These are phyloP conservation scores for Xerocomus brunneocitrinus DNA, from an alignment of 768 basidiomycete species.

Conservation along the genomic window DNA sequence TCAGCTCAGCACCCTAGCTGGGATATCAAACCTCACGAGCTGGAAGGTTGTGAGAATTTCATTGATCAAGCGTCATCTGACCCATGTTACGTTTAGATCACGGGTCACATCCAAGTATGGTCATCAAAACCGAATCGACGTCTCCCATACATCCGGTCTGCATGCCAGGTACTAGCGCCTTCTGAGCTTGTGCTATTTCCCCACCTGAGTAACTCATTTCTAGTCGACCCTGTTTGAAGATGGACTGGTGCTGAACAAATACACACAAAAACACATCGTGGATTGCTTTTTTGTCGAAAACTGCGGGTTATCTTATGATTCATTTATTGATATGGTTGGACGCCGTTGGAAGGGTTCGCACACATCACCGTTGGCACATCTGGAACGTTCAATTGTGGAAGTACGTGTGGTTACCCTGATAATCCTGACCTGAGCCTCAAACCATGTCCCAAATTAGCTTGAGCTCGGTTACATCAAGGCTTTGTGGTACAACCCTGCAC, in stretches of 20 bases:
- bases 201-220: conserved; percentile 4
- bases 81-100: conserved; percentile 32
- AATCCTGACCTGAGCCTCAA: neutral
- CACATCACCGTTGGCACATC: conserved; percentile 36
- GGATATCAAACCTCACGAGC: conserved; percentile 40
- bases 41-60: conserved; percentile 53
- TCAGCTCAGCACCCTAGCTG: conserved; percentile 46
- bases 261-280: conserved; percentile 50
- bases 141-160: conserved; percentile 59
- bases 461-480: conserved; percentile 55
- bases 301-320: conserved; percentile 50
- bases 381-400: conserved; percentile 38
- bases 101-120: conserved; percentile 50
- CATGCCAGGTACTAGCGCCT: conserved; percentile 47
- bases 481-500: conserved; percentile 63
- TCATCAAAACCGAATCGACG: conserved; percentile 36
- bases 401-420: conserved; percentile 16
- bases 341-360: conserved; percentile 36
- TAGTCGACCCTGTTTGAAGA: conserved; percentile 57
- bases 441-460: conserved; percentile 36
- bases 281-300: conserved; percentile 64
- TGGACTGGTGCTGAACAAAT: conserved; percentile 49
- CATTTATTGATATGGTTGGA: conserved; percentile 37
- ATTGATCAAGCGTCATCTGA: neutral
- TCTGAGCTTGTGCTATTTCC: neutral